Percentiles rank a stretch among this genome's conserved stretches.
Evolutionary conservation across 2,329 filamentous ascomycete genomes (phyloP).

Genomic region (Sporothrix brasiliensis): DNA sequence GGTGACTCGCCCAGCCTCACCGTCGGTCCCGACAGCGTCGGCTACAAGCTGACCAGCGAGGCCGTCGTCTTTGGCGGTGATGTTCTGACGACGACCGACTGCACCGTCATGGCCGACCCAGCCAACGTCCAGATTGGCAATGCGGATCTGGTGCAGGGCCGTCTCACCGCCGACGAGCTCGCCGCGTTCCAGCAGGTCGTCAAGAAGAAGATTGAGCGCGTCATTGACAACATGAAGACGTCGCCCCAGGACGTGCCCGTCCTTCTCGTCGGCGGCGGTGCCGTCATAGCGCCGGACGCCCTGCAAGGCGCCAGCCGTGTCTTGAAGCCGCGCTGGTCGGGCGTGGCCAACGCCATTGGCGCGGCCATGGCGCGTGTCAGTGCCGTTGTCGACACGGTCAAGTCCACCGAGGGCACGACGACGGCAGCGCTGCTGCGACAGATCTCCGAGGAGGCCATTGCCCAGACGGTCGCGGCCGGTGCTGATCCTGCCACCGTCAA

Average conservation of each 20-base stretch:
- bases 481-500: conserved; percentile 50
- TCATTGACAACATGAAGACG: conserved; percentile 65
- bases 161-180: conserved; percentile 44
- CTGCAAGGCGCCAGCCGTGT: conserved; percentile 60
- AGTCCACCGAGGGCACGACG: conserved; percentile 51
- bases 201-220: conserved; percentile 56
- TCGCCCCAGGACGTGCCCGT: conserved; percentile 62
- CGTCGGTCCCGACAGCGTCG: conserved; percentile 39
- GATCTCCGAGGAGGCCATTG: conserved; percentile 48
- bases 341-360: conserved; percentile 66
- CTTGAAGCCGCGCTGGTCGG: conserved; percentile 59
- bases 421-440: conserved; percentile 46
- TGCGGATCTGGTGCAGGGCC: conserved; percentile 42
- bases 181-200: conserved; percentile 46
- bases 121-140: conserved; percentile 49
- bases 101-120: conserved; percentile 46
- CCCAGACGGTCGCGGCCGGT: conserved; percentile 51
- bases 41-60: conserved; percentile 53
- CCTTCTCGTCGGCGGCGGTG: conserved; percentile 65
- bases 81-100: conserved; percentile 62
- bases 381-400: conserved; percentile 55
- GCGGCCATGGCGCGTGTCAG: conserved; percentile 65
- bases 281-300: conserved; percentile 59
- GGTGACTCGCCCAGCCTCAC: conserved; percentile 46
- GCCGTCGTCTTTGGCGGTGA: conserved; percentile 60